These are phyloP conservation scores for Nemania sp. DNA, from an alignment of 2,329 filamentous ascomycete species.

Conservation along the genomic window DNA sequence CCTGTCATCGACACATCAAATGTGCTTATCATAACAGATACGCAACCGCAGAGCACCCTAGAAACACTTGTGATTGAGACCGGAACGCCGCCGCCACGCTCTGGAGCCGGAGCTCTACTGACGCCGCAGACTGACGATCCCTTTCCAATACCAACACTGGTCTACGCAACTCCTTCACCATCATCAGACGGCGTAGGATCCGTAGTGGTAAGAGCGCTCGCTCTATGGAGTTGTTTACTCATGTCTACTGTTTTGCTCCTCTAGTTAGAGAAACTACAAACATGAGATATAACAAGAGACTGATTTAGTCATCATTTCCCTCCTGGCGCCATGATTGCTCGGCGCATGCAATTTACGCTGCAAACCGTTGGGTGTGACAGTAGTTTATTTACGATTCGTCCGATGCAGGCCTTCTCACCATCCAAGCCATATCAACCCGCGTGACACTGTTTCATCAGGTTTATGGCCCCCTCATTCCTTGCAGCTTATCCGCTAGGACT, in stretches of 20 bases:
- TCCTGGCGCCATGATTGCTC: too few species aligned
- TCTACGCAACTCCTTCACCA: neutral
- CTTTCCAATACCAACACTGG: neutral
- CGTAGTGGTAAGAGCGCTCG: neutral
- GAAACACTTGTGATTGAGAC: conserved; percentile 13
- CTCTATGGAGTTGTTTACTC: conserved; percentile 9
- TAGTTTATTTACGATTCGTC: too few species aligned
- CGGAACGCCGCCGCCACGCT: conserved; percentile 15
- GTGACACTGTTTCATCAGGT: too few species aligned
- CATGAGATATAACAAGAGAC: too few species aligned
- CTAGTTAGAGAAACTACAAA: neutral
- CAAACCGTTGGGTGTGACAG: too few species aligned
- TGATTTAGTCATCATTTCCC: too few species aligned
- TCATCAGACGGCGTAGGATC: conserved; percentile 6
- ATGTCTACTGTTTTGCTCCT: conserved; percentile 8
- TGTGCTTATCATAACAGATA: conserved; percentile 12
- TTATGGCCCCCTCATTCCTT: too few species aligned
- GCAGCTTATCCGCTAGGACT: too few species aligned
- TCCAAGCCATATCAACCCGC: too few species aligned
- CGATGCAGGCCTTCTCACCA: too few species aligned
- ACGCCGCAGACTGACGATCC: neutral
- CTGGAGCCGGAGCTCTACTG: conserved; percentile 5
- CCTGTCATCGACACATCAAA: conserved; percentile 11
- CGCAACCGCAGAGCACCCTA: neutral
- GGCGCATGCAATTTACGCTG: too few species aligned